These are phyloP conservation scores for Fusarium staphyleae DNA, from an alignment of 2,329 filamentous ascomycete genomes.

Conservation along the genomic window DNA sequence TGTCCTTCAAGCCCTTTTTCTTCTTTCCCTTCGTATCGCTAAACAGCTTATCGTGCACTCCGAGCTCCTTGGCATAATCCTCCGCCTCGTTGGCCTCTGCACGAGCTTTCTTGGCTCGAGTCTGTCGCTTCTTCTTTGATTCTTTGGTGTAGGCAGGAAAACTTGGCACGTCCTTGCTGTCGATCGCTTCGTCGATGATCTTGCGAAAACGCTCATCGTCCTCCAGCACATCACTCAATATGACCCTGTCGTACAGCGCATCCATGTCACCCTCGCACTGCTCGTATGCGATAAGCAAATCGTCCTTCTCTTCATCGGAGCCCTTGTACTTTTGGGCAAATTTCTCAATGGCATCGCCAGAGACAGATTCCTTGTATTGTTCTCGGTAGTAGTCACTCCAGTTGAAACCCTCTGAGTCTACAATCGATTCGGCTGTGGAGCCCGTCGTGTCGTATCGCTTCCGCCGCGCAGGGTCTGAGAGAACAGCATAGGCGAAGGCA, in stretches of 20 bases:
- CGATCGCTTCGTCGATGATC: conserved; percentile 84
- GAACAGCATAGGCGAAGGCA: conserved; percentile 91
- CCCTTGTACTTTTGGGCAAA: conserved; percentile 83
- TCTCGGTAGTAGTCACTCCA: conserved; percentile 90
- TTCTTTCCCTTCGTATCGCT: conserved; percentile 57
- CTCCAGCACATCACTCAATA: conserved; percentile 82
- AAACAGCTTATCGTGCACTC: conserved; percentile 74
- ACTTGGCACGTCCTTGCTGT: conserved; percentile 67
- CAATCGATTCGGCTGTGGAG: conserved; percentile 82
- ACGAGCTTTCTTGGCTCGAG: conserved; percentile 66
- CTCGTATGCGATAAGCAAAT: conserved; percentile 79
- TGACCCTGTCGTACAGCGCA: conserved; percentile 78
- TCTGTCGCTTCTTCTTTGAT: conserved; percentile 67
- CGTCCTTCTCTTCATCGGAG: conserved; percentile 82
- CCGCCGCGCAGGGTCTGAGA: conserved; percentile 82
- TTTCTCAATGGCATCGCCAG: conserved; percentile 73
- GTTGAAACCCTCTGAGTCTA: conserved; percentile 81
- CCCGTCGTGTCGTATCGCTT: conserved; percentile 90
- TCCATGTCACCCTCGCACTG: conserved; percentile 77
- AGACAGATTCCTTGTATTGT: conserved; percentile 81
- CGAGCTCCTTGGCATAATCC: conserved; percentile 76
- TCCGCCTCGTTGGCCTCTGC: conserved; percentile 77
- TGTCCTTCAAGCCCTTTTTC: conserved; percentile 50
- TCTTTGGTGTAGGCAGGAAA: conserved; percentile 78
- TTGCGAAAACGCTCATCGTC: conserved; percentile 85